Percentiles rank a stretch among this genome's conserved stretches.
Evolutionary conservation across 1,284 basidiomycete genomes (phyloP).

Genomic region (Leccinum subfulvum): DNA sequence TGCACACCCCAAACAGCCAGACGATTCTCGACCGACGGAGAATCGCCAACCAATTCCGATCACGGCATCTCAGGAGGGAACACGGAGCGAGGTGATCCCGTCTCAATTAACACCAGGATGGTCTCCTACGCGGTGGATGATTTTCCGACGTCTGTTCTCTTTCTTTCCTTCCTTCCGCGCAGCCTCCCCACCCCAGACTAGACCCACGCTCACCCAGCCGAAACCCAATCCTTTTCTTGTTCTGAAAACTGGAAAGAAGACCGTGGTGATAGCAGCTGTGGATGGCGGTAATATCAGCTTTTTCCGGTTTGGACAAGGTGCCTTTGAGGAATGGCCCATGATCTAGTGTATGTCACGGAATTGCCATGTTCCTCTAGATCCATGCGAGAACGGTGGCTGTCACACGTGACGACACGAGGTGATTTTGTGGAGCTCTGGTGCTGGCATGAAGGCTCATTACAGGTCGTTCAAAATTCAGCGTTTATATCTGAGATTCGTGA

Average conservation of each 20-base stretch:
- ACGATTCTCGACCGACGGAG: slow-evolving; percentile 11
- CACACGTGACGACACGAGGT: background rate
- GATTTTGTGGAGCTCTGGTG: background rate
- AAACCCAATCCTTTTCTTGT: slow-evolving; percentile 68
- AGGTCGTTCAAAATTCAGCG: background rate
- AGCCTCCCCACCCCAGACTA: slow-evolving; percentile 26
- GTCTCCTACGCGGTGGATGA: background rate
- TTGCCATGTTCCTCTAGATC: background rate
- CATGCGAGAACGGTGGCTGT: background rate
- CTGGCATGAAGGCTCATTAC: background rate
- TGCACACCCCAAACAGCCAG: slow-evolving; percentile 17
- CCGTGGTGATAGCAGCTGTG: slow-evolving; percentile 84
- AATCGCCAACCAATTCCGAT: slow-evolving; percentile 15
- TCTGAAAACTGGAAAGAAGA: slow-evolving; percentile 84
- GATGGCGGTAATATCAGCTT: slow-evolving; percentile 89
- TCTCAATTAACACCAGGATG: background rate
- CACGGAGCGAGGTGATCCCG: background rate
- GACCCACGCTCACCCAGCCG: slow-evolving; percentile 36
- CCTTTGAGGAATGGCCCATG: slow-evolving; percentile 78
- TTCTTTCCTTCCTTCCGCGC: slow-evolving; percentile 16
- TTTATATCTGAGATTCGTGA: no score
- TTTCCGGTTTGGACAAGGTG: slow-evolving; percentile 84
- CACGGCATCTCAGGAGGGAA: background rate
- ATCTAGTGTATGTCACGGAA: slow-evolving; percentile 10
- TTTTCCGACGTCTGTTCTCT: slow-evolving; percentile 7